Base-by-base conservation (phyloP, 257 asterid genomes). In the Plantago major region DNA sequence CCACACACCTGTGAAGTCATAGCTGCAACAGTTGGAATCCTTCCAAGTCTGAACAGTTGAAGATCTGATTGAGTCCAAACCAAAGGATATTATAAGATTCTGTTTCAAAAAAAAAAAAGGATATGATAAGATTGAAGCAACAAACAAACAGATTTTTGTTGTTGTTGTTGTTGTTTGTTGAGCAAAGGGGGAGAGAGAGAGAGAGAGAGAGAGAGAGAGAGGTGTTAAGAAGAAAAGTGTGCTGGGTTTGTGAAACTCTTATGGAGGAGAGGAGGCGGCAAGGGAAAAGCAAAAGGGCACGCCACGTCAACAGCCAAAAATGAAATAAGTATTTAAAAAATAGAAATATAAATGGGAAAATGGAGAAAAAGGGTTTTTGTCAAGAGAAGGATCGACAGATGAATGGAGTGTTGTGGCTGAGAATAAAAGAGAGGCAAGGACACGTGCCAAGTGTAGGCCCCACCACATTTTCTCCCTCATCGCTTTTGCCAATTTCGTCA, bases 381-480 rank as follows among this genome's bases (percentile, higher is more conserved):
- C 0, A 3, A 55, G 65, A 64, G 82, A 79, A 79, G 42, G 66
- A 60, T 71, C 78, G 80, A 82, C 84, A 84, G 82, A 71, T 77
- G 71, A 58, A 48, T 70, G 76, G 81, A 66, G 13, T 78, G 82
- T 71, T 81, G 97, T 89, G 95, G 97, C 82, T 81, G 57, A 62
- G 55, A 77, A 66, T 84, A 44, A 82, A 84, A 63, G 86, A 74
- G 71, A 63, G 67, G 65, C 70, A 30, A 15, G 6, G 69, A 80
- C 89, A 84, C 88, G 88, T 86, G 97, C 88, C 74, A 19, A 10
- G 70, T 52, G 81, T 76, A 82, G 71, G 74, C 58, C 33, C 55
- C 55, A 50, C 30, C 55, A 19, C 55, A 14, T 49, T 49, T 49
- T 48, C 54, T 48, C 54, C 8, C 37, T n/a, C n/a, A n/a, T n/a